These are phyloP conservation scores for Didymella glomerata DNA, from an alignment of 2,329 filamentous ascomycete species.

Conservation along the genomic window DNA sequence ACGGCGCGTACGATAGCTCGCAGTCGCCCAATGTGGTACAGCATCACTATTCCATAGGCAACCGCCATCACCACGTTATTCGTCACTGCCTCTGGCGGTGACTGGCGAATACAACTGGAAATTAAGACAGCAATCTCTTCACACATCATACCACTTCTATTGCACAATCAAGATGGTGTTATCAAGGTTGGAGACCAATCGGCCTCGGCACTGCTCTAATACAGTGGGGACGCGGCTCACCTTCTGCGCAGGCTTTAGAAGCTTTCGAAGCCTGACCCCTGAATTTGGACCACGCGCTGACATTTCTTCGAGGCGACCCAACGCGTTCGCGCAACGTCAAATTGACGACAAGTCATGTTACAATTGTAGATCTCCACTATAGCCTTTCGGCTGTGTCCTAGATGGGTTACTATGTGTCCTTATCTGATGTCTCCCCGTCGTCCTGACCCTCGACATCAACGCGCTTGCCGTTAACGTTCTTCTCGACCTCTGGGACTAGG, in stretches of 20 bases:
- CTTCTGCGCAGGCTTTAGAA: conserved; percentile 37
- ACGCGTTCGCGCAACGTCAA: conserved; percentile 28
- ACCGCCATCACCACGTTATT: conserved; percentile 6
- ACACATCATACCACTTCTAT: conserved; percentile 21
- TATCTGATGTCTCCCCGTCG: conserved; percentile 52
- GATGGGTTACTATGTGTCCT: conserved; percentile 44
- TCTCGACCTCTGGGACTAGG: conserved; percentile 78
- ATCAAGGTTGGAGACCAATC: conserved; percentile 14
- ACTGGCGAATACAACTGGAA: conserved; percentile 13
- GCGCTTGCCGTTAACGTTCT: conserved; percentile 75
- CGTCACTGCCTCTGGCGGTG: conserved; percentile 6
- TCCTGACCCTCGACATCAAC: conserved; percentile 73
- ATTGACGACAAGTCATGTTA: conserved; percentile 29
- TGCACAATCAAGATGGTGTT: conserved; percentile 21
- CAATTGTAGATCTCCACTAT: conserved; percentile 23
- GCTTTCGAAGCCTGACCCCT: conserved; percentile 36
- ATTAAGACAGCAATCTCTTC: conserved; percentile 24
- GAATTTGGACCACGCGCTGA: conserved; percentile 8
- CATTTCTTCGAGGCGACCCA: conserved; percentile 4
- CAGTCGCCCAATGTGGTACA: conserved; percentile 5
- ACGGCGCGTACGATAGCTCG: conserved; percentile 14
- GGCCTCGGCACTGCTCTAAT: conserved; percentile 17
- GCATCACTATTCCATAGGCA: not conserved
- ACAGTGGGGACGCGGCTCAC: conserved; percentile 20
- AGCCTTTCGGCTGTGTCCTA: conserved; percentile 33